Percentiles rank a stretch among this genome's conserved stretches.
These are phyloP conservation scores for Gossypium sturtianum DNA, from an alignment of 345 rosid genomes.

Conservation along the genomic window DNA sequence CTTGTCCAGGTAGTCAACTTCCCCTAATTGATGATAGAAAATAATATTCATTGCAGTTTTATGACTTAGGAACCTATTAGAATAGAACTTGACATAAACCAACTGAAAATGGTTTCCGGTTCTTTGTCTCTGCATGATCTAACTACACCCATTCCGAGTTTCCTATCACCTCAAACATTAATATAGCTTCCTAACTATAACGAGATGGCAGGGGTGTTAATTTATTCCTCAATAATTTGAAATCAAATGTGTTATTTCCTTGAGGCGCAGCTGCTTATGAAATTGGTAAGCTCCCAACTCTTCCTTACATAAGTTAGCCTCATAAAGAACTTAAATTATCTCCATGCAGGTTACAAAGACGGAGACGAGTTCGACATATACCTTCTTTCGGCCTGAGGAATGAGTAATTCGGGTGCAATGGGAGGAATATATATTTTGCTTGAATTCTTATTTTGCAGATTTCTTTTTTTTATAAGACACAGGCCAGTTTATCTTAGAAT, in stretches of 20 bases:
- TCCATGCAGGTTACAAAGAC: slow-evolving; percentile 56
- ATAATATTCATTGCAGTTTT: background rate
- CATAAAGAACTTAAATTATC: background rate
- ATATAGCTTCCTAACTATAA: background rate
- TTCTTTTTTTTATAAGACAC: background rate
- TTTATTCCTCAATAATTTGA: background rate
- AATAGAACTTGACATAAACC: background rate
- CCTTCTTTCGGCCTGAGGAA: slow-evolving; percentile 51
- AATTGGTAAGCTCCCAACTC: slow-evolving; percentile 2
- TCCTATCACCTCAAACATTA: background rate
- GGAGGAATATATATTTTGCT: background rate
- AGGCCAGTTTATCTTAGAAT: slow-evolving; percentile 2
- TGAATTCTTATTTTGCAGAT: background rate
- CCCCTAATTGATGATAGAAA: background rate
- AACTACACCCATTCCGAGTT: background rate
- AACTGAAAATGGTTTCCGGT: background rate
- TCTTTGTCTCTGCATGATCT: background rate
- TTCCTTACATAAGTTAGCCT: background rate
- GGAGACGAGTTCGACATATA: slow-evolving; percentile 55
- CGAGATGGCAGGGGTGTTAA: slow-evolving; percentile 9
- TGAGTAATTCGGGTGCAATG: slow-evolving; percentile 20
- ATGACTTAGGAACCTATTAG: no score
- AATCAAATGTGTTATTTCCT: background rate
- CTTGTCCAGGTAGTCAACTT: background rate
- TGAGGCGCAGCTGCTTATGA: background rate